phyloP scores from a whole-genome alignment of 192 early-diverging fungal genomes.

The Linnemannia schmuckeri region DNA sequence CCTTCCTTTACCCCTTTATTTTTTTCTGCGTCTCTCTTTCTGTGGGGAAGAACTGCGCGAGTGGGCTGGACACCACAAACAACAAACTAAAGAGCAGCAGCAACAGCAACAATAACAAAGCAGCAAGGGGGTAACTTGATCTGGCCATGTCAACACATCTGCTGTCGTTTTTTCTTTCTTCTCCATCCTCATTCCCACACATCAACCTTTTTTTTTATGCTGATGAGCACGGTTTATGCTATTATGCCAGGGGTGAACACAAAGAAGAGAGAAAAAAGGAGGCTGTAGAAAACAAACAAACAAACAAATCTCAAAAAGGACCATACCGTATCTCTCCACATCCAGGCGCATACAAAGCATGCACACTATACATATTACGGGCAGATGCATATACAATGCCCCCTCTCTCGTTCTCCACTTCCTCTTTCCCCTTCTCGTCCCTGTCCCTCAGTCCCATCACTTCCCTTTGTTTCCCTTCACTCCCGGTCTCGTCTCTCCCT shows the following conservation, averaged over 20 bases:
- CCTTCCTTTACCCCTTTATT: neutral
- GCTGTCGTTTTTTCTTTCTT: neutral
- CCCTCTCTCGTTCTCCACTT: neutral
- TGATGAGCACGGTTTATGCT: constrained; percentile 4
- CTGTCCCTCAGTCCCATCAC: neutral
- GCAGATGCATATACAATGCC: constrained; percentile 6
- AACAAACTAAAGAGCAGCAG: neutral
- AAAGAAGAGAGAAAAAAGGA: constrained; percentile 4
- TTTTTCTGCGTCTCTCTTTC: neutral
- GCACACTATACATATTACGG: constrained; percentile 6
- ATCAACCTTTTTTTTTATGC: neutral
- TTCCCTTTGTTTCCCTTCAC: neutral
- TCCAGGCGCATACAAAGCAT: constrained; percentile 7
- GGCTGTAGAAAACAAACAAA: constrained; percentile 12
- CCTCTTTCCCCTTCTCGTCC: neutral
- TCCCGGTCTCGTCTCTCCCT: constrained; percentile 20
- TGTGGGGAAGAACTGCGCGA: constrained; percentile 4
- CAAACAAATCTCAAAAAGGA: neutral
- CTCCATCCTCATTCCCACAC: neutral
- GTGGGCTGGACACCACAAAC: constrained; percentile 3
- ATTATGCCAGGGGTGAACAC: constrained; percentile 8
- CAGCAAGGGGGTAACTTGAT: neutral
- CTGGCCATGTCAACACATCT: neutral
- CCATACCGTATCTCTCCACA: constrained; percentile 2
- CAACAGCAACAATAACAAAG: neutral